These are phyloP conservation scores for Yamadazyma friedrichii DNA, from an alignment of 1,139 yeast species.

Conservation along the genomic window DNA sequence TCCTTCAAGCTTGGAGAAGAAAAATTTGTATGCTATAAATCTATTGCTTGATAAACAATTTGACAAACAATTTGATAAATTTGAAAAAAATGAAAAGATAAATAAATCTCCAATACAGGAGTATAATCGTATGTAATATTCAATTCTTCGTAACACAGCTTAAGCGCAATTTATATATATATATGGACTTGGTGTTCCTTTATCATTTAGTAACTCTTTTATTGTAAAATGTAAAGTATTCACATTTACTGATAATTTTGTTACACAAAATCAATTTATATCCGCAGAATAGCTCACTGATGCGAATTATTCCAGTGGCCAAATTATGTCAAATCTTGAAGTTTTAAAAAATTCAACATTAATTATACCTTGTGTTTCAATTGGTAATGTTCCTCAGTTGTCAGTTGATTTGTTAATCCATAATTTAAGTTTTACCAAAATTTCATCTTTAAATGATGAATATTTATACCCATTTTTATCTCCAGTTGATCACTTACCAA, in stretches of 20 bases:
- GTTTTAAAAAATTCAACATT: conserved; percentile 1
- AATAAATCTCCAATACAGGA: conserved; percentile 2
- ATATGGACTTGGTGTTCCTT: too few species aligned
- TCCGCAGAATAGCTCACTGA: not conserved
- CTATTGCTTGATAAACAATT: conserved; percentile 7
- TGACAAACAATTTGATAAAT: conserved; percentile 7
- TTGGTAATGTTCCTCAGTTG: conserved; percentile 89
- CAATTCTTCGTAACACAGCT: too few species aligned
- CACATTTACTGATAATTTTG: too few species aligned
- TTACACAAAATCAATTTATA: too few species aligned
- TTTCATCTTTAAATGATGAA: conserved; percentile 56
- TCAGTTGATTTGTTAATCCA: conserved; percentile 72
- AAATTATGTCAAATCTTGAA: not conserved
- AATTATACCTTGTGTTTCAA: conserved; percentile 70
- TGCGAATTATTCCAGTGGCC: not conserved
- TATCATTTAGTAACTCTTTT: not conserved
- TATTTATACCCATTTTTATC: conserved; percentile 82
- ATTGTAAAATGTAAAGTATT: too few species aligned
- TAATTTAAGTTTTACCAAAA: conserved; percentile 50
- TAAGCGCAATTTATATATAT: not conserved
- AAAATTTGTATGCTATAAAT: conserved; percentile 5
- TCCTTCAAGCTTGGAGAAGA: conserved; percentile 22
- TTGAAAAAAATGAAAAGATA: not conserved
- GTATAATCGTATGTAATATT: not conserved
- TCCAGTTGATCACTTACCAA: conserved; percentile 35